These are phyloP conservation scores for Nigrograna mackinnonii DNA, from an alignment of 2,329 filamentous ascomycete species.

Conservation along the genomic window DNA sequence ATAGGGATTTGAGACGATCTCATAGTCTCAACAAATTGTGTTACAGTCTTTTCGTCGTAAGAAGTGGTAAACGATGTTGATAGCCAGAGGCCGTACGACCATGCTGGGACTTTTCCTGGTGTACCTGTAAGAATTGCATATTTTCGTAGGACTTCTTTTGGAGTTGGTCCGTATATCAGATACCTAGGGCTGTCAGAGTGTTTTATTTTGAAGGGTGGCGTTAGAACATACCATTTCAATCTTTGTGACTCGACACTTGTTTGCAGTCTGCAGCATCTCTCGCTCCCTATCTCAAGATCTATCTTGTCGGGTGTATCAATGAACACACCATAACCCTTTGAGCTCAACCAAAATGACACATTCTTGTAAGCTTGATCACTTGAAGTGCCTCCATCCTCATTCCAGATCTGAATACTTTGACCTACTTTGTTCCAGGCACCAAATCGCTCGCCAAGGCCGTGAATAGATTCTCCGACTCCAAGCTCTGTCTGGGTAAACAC, in stretches of 20 bases:
- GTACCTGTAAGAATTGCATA: constrained; percentile 71
- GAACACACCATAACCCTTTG: constrained; percentile 76
- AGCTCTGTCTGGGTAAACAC: constrained; percentile 52
- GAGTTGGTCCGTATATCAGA: constrained; percentile 71
- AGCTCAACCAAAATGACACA: constrained; percentile 70
- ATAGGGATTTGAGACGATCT: constrained; percentile 65
- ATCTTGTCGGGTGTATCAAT: constrained; percentile 72
- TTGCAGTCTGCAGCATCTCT: constrained; percentile 72
- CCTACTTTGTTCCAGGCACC: constrained; percentile 78
- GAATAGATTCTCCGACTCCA: constrained; percentile 65
- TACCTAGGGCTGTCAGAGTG: constrained; percentile 46
- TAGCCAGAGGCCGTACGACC: constrained; percentile 78
- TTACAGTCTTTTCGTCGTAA: constrained; percentile 72
- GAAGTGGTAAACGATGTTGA: constrained; percentile 76
- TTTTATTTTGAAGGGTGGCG: not conserved
- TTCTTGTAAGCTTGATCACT: constrained; percentile 76
- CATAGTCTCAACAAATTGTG: constrained; percentile 71
- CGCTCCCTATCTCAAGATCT: constrained; percentile 74
- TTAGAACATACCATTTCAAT: constrained; percentile 59
- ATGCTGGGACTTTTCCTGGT: constrained; percentile 67
- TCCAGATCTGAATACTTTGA: constrained; percentile 68
- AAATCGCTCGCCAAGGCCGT: constrained; percentile 77
- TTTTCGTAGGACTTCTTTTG: constrained; percentile 70
- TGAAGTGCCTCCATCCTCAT: constrained; percentile 65
- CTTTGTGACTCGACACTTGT: constrained; percentile 70